Evolutionary conservation across 495 filamentous ascomycete species (phyloP).

Genomic region (Neurospora sp.): DNA sequence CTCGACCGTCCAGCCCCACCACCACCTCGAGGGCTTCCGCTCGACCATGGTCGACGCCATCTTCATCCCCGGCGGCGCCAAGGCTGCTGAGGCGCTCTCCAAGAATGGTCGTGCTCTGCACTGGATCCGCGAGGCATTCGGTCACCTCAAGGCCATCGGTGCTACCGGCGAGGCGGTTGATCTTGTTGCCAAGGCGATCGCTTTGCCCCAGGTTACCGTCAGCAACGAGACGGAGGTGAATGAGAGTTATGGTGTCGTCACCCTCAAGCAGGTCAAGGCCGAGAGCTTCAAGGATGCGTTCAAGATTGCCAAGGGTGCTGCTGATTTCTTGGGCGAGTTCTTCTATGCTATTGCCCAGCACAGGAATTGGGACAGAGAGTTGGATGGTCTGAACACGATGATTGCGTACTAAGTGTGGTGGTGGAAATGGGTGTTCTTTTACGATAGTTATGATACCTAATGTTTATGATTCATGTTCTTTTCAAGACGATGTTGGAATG

Average conservation of each 20-base stretch:
- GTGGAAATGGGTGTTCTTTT: not conserved
- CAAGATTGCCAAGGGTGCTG: conserved; percentile 50
- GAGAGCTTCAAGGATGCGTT: conserved; percentile 45
- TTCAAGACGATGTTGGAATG: not conserved
- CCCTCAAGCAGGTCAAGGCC: conserved; percentile 39
- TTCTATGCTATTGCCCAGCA: conserved; percentile 59
- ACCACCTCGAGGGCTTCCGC: conserved; percentile 73
- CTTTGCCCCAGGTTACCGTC: conserved; percentile 43
- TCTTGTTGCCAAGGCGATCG: conserved; percentile 49
- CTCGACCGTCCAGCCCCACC: conserved; percentile 56
- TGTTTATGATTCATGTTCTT: not conserved
- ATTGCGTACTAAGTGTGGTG: conserved; percentile 29
- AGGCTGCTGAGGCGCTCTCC: conserved; percentile 47
- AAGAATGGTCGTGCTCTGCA: conserved; percentile 70
- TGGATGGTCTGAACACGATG: conserved; percentile 49
- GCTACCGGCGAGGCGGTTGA: conserved; percentile 60
- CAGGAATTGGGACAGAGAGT: conserved; percentile 59
- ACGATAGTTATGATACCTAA: not conserved
- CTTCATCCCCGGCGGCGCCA: conserved; percentile 65
- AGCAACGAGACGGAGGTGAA: conserved; percentile 39
- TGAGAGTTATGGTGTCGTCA: conserved; percentile 63
- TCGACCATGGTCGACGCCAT: conserved; percentile 80
- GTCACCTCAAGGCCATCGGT: conserved; percentile 69
- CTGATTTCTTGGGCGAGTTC: conserved; percentile 51
- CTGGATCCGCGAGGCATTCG: conserved; percentile 78